phyloP scores from a whole-genome alignment of 495 filamentous ascomycete species.

The Talaromyces stipitatus region DNA sequence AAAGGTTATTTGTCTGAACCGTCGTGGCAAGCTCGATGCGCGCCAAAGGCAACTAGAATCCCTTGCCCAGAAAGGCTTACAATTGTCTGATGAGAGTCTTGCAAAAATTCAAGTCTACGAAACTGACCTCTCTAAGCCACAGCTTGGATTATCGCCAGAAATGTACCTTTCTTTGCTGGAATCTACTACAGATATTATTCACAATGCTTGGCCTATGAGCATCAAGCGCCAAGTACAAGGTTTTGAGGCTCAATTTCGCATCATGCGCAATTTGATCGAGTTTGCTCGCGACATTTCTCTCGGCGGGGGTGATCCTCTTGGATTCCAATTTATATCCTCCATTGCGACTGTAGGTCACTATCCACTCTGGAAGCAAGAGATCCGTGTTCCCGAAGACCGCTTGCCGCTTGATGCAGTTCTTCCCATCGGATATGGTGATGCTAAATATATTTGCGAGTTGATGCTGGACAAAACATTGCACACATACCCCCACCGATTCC shows the following conservation, averaged over 20 bases:
- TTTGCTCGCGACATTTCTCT: conserved; percentile 27
- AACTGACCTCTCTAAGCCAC: conserved; percentile 33
- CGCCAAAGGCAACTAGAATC: conserved; percentile 28
- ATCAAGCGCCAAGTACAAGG: conserved; percentile 28
- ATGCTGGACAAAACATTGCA: conserved; percentile 42
- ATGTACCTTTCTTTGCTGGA: conserved; percentile 30
- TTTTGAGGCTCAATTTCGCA: conserved; percentile 42
- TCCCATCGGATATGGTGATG: conserved; percentile 39
- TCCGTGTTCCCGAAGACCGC: conserved; percentile 18
- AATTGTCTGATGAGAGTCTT: conserved; percentile 11
- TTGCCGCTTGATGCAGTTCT: conserved; percentile 24
- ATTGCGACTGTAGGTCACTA: conserved; percentile 41
- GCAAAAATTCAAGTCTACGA: conserved; percentile 37
- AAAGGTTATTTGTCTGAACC: conserved; percentile 42
- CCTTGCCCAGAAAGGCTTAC: conserved; percentile 23
- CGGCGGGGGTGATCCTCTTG: conserved; percentile 14
- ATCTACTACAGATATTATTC: conserved; percentile 45
- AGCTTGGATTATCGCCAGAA: conserved; percentile 34
- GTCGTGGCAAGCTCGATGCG: conserved; percentile 15
- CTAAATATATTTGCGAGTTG: conserved; percentile 42
- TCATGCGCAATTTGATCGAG: conserved; percentile 39
- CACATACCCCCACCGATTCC: conserved; percentile 30
- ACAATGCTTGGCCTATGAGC: conserved; percentile 55
- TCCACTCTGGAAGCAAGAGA: conserved; percentile 16
- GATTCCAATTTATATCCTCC: conserved; percentile 48